A percentile compares a stretch with the other conserved stretches of the same genome.
Evolutionary conservation across 2,329 filamentous ascomycete genomes (phyloP).

Genomic region (Trichoderma aggressivum): DNA sequence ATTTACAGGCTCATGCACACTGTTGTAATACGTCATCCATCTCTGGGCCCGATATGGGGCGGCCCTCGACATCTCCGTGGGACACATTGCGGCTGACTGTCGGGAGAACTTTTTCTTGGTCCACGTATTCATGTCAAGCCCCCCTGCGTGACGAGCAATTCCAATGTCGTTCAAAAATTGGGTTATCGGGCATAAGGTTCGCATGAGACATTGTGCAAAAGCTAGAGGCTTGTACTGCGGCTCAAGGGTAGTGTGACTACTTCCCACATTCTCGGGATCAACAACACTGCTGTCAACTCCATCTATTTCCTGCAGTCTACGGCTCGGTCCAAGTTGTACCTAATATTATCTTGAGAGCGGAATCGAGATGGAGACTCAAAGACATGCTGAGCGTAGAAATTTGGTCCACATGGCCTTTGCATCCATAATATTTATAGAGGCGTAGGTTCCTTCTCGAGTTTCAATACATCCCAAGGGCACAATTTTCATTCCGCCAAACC

Average conservation of each 20-base stretch:
- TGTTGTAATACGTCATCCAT: background rate
- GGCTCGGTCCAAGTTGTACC: background rate
- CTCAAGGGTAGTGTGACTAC: background rate
- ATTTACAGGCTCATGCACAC: background rate
- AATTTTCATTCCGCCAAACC: background rate
- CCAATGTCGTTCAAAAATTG: background rate
- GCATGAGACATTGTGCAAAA: background rate
- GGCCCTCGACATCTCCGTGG: background rate
- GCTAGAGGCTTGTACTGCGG: background rate
- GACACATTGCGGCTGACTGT: background rate
- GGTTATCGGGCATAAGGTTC: background rate
- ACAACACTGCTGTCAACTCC: background rate
- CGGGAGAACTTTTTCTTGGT: background rate
- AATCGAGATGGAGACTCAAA: background rate
- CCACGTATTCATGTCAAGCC: background rate
- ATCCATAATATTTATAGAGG: background rate
- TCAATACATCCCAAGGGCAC: background rate
- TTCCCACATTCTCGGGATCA: background rate
- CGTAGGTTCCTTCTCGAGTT: background rate
- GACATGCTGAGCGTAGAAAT: background rate
- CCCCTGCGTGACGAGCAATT: background rate
- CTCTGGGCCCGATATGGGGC: background rate
- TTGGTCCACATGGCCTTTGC: background rate
- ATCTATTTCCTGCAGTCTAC: background rate
- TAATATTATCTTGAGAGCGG: background rate